Evolutionary conservation across 345 rosid genomes (phyloP), one percentile per base, ranked within the genome.

Genomic region (Lepidium sativum): DNA sequence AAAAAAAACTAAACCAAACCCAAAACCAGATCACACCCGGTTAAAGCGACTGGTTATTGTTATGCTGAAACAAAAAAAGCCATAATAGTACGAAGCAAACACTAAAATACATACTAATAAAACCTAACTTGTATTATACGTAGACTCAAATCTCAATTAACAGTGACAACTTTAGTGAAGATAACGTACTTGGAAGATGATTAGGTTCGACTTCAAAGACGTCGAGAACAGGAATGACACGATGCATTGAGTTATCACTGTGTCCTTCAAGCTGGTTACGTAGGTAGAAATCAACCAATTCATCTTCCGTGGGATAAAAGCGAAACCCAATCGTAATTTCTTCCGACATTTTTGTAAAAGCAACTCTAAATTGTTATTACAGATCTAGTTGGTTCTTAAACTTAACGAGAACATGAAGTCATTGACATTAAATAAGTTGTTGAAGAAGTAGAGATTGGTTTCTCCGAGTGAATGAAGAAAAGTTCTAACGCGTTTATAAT

Each of bases 291-390:
- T 83, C 62, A 58, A 90, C 63, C 0, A 94, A 82, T 78, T 94
- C 99, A 25, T 90, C 97, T 69, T 94, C 99, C 0, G 97, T 90
- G 3, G 99, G 99, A 71, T 74, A 94, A 78, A 94, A 94, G 23
- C 97, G 96, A 67, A 61, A 81, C 13, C 97, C 99, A 1, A 62
- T 37, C 9, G 61, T 60, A 27, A 63, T 49, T 20, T 85, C 83
- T 25, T 50, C 88, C 73, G 69, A 20, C 76, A 72, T 72, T 42
- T 16, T 39, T 38, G 40, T 41, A 38, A 1, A 63, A 60, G 25
- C 41, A 12, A 25, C 44, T 50, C 5, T 12, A 33, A 25, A 4
- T 34, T 32, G 33, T 2, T 47, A 42, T 23, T 32, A 25, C 23
- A 37, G 21, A 50, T 25, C 13, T 14, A 21, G 34, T 39, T 35